These are phyloP conservation scores for Iodosphaeria phyllophila DNA, from an alignment of 2,329 filamentous ascomycete genomes.

Conservation along the genomic window DNA sequence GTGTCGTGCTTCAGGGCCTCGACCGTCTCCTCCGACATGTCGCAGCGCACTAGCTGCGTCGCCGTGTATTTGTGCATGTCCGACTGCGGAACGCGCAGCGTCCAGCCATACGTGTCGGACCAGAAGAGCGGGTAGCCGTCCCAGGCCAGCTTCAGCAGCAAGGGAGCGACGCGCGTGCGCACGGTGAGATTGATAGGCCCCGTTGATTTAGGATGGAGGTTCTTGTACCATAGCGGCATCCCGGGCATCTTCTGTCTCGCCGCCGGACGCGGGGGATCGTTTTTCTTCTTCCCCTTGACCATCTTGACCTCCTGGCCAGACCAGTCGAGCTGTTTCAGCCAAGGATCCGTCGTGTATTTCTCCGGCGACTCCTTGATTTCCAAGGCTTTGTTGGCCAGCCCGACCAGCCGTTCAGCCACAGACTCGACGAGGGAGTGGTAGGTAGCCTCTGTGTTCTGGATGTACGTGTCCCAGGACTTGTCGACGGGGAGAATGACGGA, in stretches of 20 bases:
- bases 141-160: slow-evolving; percentile 74
- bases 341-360: slow-evolving; percentile 64
- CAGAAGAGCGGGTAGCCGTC: slow-evolving; percentile 78
- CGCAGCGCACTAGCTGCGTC: slow-evolving; percentile 55
- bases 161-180: slow-evolving; percentile 68
- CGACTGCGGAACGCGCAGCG: slow-evolving; percentile 53
- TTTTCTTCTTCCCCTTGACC: slow-evolving; percentile 81
- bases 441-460: slow-evolving; percentile 66
- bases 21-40: slow-evolving; percentile 60
- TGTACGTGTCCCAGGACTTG: slow-evolving; percentile 70
- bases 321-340: slow-evolving; percentile 91
- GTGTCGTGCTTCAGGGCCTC: slow-evolving; percentile 45
- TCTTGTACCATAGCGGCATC: slow-evolving; percentile 93
- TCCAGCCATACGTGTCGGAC: slow-evolving; percentile 90
- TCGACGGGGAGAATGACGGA: slow-evolving; percentile 85
- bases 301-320: slow-evolving; percentile 80
- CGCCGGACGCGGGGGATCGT: slow-evolving; percentile 56
- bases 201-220: slow-evolving; percentile 55
- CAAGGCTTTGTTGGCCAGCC: slow-evolving; percentile 59
- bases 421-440: slow-evolving; percentile 60
- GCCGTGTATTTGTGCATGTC: slow-evolving; percentile 47
- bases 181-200: slow-evolving; percentile 62
- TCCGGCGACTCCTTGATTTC: slow-evolving; percentile 50
- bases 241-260: slow-evolving; percentile 83
- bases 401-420: slow-evolving; percentile 58